phyloP scores from a whole-genome alignment of 805 yeast genomes.

The Cyberlindnera mississippiensis region DNA sequence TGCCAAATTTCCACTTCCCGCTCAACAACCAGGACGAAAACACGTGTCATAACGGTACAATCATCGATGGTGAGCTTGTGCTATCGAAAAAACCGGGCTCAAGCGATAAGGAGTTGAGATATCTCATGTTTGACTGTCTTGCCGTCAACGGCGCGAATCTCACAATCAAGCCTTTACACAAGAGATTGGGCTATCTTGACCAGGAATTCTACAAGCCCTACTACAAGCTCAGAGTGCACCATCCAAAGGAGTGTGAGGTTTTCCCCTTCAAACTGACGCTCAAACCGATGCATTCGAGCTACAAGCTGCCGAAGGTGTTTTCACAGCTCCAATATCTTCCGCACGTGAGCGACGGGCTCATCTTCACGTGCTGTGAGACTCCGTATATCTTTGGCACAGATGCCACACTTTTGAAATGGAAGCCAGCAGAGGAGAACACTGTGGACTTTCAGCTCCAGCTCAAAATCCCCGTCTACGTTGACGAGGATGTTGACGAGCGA shows the following conservation, averaged over 20 bases:
- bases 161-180: conserved; percentile 66
- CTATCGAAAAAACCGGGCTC: conserved; percentile 49
- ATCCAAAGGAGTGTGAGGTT: conserved; percentile 68
- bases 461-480: conserved; percentile 54
- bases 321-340: conserved; percentile 66
- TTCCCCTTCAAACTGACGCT: conserved; percentile 85
- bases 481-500: conserved; percentile 53
- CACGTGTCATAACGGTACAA: conserved; percentile 77
- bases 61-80: conserved; percentile 93
- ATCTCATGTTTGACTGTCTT: conserved; percentile 86
- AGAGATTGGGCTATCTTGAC: conserved; percentile 82
- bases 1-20: conserved; percentile 86
- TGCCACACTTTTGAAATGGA: conserved; percentile 85
- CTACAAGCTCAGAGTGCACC: conserved; percentile 57
- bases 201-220: conserved; percentile 82
- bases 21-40: conserved; percentile 40
- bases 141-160: conserved; percentile 75
- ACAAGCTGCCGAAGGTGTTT: conserved; percentile 72
- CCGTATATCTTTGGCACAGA: conserved; percentile 92
- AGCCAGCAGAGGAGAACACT: conserved; percentile 93
- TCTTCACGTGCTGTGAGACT: conserved; percentile 85
- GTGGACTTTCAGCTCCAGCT: conserved; percentile 77
- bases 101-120: conserved; percentile 65
- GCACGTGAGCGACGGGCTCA: conserved; percentile 90
- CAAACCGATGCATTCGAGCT: conserved; percentile 84